Evolutionary conservation across 1,284 basidiomycete genomes (phyloP).

Genomic region (Coriolopsis trogii): DNA sequence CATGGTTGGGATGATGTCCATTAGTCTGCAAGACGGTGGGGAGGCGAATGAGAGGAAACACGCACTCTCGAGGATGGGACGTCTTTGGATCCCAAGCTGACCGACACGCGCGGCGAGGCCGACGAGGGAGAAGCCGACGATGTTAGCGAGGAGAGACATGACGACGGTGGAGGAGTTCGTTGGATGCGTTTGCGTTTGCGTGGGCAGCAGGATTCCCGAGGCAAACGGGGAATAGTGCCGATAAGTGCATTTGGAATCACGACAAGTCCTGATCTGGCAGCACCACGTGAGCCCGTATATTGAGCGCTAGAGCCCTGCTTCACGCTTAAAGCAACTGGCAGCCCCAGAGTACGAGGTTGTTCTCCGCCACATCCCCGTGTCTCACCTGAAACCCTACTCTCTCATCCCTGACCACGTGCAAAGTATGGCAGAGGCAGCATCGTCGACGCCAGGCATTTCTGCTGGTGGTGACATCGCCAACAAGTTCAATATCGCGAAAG

Average conservation of each 20-base stretch:
- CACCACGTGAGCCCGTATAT: background rate
- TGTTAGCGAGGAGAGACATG: constrained; percentile 74
- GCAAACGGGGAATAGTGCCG: background rate
- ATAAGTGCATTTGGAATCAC: background rate
- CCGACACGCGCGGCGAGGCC: constrained; percentile 79
- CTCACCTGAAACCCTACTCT: background rate
- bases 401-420: background rate
- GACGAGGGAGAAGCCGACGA: constrained; percentile 79
- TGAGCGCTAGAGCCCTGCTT: constrained; percentile 2
- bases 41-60: constrained; percentile 20
- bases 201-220: background rate
- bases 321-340: too few species aligned
- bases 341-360: too few species aligned
- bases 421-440: constrained; percentile 1
- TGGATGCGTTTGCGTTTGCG: background rate
- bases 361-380: too few species aligned
- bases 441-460: constrained; percentile 1
- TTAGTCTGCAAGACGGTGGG: background rate
- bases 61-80: constrained; percentile 70
- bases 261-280: background rate
- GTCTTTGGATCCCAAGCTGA: constrained; percentile 79
- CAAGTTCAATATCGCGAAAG: constrained; percentile 63
- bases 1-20: background rate
- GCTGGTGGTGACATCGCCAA: constrained; percentile 35
- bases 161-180: constrained; percentile 24